Percentiles rank a stretch among this genome's conserved stretches.
Evolutionary conservation across 768 basidiomycete species (phyloP).

Genomic region (Cystofilobasidium ferigula): DNA sequence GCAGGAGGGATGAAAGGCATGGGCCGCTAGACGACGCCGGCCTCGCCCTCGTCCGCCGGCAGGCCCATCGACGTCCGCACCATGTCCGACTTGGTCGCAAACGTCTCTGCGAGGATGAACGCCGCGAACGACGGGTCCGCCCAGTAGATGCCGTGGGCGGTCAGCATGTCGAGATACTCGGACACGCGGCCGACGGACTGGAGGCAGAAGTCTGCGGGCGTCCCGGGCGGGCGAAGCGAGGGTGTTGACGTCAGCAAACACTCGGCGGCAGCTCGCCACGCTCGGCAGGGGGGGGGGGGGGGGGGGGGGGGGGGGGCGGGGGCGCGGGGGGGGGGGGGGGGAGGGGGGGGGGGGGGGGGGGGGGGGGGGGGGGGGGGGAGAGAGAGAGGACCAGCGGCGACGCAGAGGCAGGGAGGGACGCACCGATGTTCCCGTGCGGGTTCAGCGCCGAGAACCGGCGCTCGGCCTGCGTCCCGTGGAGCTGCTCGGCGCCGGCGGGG

Average conservation of each 20-base stretch:
- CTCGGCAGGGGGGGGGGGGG: too few species aligned
- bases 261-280: too few species aligned
- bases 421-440: conserved; percentile 41
- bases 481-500: conserved; percentile 34
- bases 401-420: background rate
- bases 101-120: conserved; percentile 17
- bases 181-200: conserved; percentile 14
- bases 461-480: conserved; percentile 36
- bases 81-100: conserved; percentile 8
- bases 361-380: too few species aligned
- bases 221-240: background rate
- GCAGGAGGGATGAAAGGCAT: too few species aligned
- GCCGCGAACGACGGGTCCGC: conserved; percentile 3
- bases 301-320: too few species aligned
- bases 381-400: background rate
- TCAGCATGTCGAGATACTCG: conserved; percentile 10
- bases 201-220: conserved; percentile 9
- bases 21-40: too few species aligned
- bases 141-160: conserved; percentile 14
- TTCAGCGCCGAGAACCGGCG: conserved; percentile 43
- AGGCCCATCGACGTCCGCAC: conserved; percentile 19
- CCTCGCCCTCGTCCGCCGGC: background rate
- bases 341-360: too few species aligned
- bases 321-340: too few species aligned
- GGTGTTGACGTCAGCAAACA: too few species aligned